Evolutionary conservation across 1,284 basidiomycete species (phyloP).

Genomic region (Tetrapyrgos nigripes): DNA sequence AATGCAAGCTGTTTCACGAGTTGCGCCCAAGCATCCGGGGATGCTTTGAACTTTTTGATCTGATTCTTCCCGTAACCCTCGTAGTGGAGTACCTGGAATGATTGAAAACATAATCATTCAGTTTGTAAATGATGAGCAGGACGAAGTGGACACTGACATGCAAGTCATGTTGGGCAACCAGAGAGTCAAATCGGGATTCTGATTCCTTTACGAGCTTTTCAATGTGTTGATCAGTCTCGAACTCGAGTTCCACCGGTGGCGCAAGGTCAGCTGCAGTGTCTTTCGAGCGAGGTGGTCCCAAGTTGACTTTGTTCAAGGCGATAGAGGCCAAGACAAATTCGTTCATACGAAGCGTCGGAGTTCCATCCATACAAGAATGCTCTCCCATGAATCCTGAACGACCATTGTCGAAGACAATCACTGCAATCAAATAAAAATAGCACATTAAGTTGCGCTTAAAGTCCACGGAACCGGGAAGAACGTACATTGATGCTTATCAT

Average conservation of each 20-base stretch:
- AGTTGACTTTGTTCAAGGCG: slow-evolving; percentile 80
- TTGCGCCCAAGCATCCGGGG: slow-evolving; percentile 96
- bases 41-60: slow-evolving; percentile 90
- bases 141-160: slow-evolving; percentile 55
- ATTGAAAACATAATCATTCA: background rate
- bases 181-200: slow-evolving; percentile 74
- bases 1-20: slow-evolving; percentile 96
- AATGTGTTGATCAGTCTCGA: slow-evolving; percentile 72
- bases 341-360: slow-evolving; percentile 93
- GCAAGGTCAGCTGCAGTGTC: slow-evolving; percentile 56
- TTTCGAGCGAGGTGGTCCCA: slow-evolving; percentile 54
- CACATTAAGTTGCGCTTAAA: background rate
- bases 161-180: slow-evolving; percentile 85
- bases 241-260: slow-evolving; percentile 72
- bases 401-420: slow-evolving; percentile 93
- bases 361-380: slow-evolving; percentile 97
- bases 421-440: slow-evolving; percentile 45
- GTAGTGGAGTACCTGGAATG: slow-evolving; percentile 78
- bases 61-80: slow-evolving; percentile 90
- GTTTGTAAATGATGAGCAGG: background rate
- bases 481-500: slow-evolving; percentile 95
- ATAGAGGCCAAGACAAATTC: slow-evolving; percentile 91
- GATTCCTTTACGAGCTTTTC: slow-evolving; percentile 60
- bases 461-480: background rate
- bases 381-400: slow-evolving; percentile 92